A percentile compares a stretch with the other conserved stretches of the same genome.
phyloP scores from a whole-genome alignment of 1,284 basidiomycete species.

The Pyrrhoderma lamaoense region DNA sequence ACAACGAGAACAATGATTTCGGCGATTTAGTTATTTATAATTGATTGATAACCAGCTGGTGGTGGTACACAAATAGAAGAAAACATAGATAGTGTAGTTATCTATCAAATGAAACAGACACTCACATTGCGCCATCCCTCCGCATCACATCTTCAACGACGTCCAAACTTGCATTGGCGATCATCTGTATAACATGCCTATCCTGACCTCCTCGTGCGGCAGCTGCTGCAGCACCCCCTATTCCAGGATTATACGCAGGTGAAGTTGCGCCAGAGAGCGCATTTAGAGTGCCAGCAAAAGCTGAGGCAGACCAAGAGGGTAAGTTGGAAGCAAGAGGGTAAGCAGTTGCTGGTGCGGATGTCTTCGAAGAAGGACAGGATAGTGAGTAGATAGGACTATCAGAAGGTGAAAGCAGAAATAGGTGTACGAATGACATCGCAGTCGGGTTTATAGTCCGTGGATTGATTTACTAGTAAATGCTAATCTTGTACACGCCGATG shows the following conservation, averaged over 20 bases:
- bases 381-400: constrained; percentile 77
- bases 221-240: constrained; percentile 54
- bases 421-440: constrained; percentile 62
- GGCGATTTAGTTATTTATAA: neutral
- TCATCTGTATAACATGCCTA: constrained; percentile 93
- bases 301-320: constrained; percentile 79
- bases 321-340: constrained; percentile 72
- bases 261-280: constrained; percentile 77
- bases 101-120: too few species aligned
- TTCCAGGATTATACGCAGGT: constrained; percentile 56
- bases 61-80: neutral
- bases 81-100: too few species aligned
- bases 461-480: too few species aligned
- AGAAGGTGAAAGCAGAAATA: constrained; percentile 74
- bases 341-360: constrained; percentile 40
- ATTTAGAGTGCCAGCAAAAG: constrained; percentile 80
- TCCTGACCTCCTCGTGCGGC: constrained; percentile 52
- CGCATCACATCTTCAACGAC: constrained; percentile 87
- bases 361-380: constrained; percentile 71
- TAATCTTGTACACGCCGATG: too few species aligned
- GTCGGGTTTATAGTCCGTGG: neutral
- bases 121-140: constrained; percentile 80
- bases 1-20: neutral
- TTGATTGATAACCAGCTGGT: too few species aligned
- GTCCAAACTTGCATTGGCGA: constrained; percentile 89